Evolutionary conservation across 768 basidiomycete species (phyloP).

Genomic region (Boletus insuetus): DNA sequence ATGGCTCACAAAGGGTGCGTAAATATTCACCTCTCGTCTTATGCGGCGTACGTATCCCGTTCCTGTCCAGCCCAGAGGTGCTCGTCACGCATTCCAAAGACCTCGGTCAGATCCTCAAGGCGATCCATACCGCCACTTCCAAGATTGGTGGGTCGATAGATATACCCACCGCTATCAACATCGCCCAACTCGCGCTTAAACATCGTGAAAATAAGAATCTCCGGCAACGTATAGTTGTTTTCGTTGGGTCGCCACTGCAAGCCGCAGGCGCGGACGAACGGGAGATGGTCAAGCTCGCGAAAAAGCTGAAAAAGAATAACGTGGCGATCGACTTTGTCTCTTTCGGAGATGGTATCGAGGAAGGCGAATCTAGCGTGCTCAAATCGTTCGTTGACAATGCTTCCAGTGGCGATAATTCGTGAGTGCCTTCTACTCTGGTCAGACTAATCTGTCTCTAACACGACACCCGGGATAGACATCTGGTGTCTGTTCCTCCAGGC

Average conservation of each 20-base stretch:
- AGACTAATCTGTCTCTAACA: background rate
- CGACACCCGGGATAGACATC: slow-evolving; percentile 52
- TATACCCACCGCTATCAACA: slow-evolving; percentile 85
- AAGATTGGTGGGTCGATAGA: slow-evolving; percentile 82
- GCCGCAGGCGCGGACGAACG: slow-evolving; percentile 71
- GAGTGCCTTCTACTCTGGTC: slow-evolving; percentile 28
- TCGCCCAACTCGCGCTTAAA: slow-evolving; percentile 95
- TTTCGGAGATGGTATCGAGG: slow-evolving; percentile 88
- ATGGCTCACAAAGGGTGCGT: slow-evolving; percentile 94
- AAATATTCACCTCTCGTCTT: slow-evolving; percentile 4
- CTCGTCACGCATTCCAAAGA: slow-evolving; percentile 96
- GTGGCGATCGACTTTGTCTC: slow-evolving; percentile 90
- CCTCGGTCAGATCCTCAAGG: slow-evolving; percentile 85
- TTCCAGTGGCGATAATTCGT: slow-evolving; percentile 85
- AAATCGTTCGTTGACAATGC: slow-evolving; percentile 81
- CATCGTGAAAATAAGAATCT: slow-evolving; percentile 99
- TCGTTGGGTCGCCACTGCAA: slow-evolving; percentile 86
- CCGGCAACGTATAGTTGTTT: slow-evolving; percentile 92
- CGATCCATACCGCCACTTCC: slow-evolving; percentile 64
- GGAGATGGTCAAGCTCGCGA: slow-evolving; percentile 83
- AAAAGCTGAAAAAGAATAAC: slow-evolving; percentile 99
- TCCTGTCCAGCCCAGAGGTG: slow-evolving; percentile 74
- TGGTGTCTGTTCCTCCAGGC: slow-evolving; percentile 76
- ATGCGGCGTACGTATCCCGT: background rate
- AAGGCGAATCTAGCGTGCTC: slow-evolving; percentile 64